phyloP scores from a whole-genome alignment of 1,284 basidiomycete species.

The Heterobasidion irregulare region DNA sequence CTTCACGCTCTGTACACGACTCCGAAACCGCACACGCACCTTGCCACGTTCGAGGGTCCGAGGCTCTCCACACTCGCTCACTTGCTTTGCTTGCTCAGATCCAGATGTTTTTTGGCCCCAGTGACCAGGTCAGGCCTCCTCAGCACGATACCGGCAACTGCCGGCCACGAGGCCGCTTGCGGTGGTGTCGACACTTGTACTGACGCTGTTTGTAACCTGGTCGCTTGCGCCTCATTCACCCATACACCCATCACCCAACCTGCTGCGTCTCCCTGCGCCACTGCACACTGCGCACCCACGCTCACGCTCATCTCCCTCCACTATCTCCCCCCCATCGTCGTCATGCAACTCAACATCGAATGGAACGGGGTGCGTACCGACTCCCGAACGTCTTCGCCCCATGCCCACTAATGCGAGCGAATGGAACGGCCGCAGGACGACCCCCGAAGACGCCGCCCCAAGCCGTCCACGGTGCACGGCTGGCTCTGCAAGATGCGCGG shows the following conservation, averaged over 20 bases:
- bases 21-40: too few species aligned
- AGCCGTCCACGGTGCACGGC: conserved; percentile 62
- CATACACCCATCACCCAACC: not conserved
- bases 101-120: too few species aligned
- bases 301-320: not conserved
- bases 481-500: conserved; percentile 76
- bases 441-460: conserved; percentile 40
- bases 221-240: not conserved
- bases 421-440: conserved; percentile 17
- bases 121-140: too few species aligned
- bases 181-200: not conserved
- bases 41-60: too few species aligned
- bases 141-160: too few species aligned
- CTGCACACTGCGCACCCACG: too few species aligned
- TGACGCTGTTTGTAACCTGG: not conserved
- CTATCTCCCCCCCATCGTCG: not conserved
- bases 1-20: too few species aligned
- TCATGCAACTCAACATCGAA: conserved; percentile 19
- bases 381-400: not conserved
- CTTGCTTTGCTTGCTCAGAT: too few species aligned
- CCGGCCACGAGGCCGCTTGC: not conserved
- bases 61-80: too few species aligned
- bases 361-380: conserved; percentile 28
- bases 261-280: too few species aligned
- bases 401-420: not conserved